Conservation (phyloP, 257 asterid species). For the Primulina tabacum region DNA sequence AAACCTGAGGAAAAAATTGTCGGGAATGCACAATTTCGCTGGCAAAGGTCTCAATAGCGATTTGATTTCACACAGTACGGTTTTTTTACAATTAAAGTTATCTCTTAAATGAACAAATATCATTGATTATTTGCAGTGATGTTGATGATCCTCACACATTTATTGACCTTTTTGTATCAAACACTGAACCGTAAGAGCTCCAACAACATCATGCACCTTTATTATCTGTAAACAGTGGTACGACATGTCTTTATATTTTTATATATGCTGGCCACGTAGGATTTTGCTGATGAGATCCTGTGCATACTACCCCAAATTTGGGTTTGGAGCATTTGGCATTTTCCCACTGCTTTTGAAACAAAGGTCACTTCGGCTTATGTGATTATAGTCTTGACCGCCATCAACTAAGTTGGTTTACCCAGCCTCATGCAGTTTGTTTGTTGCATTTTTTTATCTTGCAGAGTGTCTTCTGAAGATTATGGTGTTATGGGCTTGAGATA, state of each 20-base stretch:
- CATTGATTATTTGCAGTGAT: constrained; percentile 46
- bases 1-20: constrained; percentile 61
- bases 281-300: constrained; percentile 67
- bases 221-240: constrained; percentile 3
- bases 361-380: constrained; percentile 42
- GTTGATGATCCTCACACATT: constrained; percentile 83
- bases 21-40: constrained; percentile 88
- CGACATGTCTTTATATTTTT: constrained; percentile 11
- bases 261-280: constrained; percentile 36
- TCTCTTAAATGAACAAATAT: constrained; percentile 19
- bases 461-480: constrained; percentile 65
- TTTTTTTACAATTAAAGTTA: constrained; percentile 16
- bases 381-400: constrained; percentile 11
- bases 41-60: constrained; percentile 71
- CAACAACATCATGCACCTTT: constrained; percentile 20
- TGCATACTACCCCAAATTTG: constrained; percentile 72
- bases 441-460: constrained; percentile 38
- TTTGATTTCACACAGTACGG: constrained; percentile 4
- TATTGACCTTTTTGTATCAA: constrained; percentile 72
- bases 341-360: constrained; percentile 69
- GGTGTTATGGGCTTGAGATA: constrained; percentile 90
- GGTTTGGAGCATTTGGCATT: constrained; percentile 83
- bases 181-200: constrained; percentile 73
- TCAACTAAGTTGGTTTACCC: constrained; percentile 18
- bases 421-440: constrained; percentile 21